phyloP scores from a whole-genome alignment of 108 stramenopile genomes.

The Conticribra guillardii region DNA sequence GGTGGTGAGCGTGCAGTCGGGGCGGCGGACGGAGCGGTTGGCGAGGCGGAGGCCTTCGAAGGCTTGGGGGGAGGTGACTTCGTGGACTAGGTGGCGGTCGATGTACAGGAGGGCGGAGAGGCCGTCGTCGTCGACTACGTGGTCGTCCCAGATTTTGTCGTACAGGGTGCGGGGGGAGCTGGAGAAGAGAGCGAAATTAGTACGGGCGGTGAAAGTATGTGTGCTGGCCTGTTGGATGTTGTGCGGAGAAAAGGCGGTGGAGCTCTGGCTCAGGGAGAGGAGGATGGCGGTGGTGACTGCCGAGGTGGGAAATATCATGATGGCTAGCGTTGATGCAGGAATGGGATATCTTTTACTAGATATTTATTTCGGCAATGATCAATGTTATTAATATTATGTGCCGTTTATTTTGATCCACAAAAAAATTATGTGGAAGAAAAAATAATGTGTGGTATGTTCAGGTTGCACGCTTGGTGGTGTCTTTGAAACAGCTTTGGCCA shows the following conservation, averaged over 20 bases:
- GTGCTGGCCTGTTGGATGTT: too few relatives aligned
- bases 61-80: slow-evolving; percentile 95
- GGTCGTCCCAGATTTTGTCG: slow-evolving; percentile 94
- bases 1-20: slow-evolving; percentile 92
- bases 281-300: neutral
- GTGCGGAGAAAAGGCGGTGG: too few relatives aligned
- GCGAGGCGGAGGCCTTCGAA: slow-evolving; percentile 93
- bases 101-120: slow-evolving; percentile 90
- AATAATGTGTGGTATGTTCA: too few relatives aligned
- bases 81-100: slow-evolving; percentile 93
- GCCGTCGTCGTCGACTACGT: slow-evolving; percentile 86
- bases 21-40: slow-evolving; percentile 83
- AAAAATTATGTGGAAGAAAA: too few relatives aligned
- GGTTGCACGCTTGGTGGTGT: neutral
- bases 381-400: too few relatives aligned
- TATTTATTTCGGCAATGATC: too few relatives aligned
- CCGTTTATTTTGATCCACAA: too few relatives aligned
- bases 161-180: slow-evolving; percentile 70
- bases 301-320: slow-evolving; percentile 14
- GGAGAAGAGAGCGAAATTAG: neutral
- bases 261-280: too few relatives aligned
- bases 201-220: slow-evolving; percentile 10
- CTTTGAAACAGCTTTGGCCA: neutral
- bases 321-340: neutral
- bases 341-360: neutral